phyloP scores from a whole-genome alignment of 768 basidiomycete species.

The Psilocybe tampanensis region DNA sequence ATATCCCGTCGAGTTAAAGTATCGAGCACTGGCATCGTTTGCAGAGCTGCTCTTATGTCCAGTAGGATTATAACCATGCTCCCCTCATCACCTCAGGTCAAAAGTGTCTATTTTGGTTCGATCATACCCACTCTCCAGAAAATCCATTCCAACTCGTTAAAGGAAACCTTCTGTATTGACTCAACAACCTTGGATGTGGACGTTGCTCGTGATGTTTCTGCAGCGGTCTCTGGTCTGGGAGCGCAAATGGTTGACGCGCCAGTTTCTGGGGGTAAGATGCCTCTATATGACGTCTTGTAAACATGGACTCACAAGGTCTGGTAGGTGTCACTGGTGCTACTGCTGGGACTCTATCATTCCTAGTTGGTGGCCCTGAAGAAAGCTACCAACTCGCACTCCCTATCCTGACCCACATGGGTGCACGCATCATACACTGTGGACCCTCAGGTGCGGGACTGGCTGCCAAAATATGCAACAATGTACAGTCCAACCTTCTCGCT shows the following conservation, averaged over 20 bases:
- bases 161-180: conserved; percentile 74
- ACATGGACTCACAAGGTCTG: neutral
- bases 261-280: conserved; percentile 80
- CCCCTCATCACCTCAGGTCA: conserved; percentile 88
- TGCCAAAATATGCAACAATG: conserved; percentile 92
- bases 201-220: conserved; percentile 68
- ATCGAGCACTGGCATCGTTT: neutral
- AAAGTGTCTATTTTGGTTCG: conserved; percentile 70
- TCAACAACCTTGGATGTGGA: conserved; percentile 88
- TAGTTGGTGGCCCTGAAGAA: conserved; percentile 76
- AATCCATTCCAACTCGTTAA: conserved; percentile 40
- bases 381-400: conserved; percentile 62
- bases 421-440: conserved; percentile 82
- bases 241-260: conserved; percentile 91
- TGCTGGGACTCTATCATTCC: conserved; percentile 87
- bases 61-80: conserved; percentile 85
- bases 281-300: neutral
- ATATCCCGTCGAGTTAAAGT: neutral
- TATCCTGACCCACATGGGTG: conserved; percentile 74
- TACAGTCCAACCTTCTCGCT: conserved; percentile 34
- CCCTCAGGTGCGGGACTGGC: conserved; percentile 79
- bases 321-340: conserved; percentile 84
- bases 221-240: conserved; percentile 51
- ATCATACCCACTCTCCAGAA: conserved; percentile 65
- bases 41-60: conserved; percentile 65